These are phyloP conservation scores for Ceratobasidium theobromae DNA, from an alignment of 1,284 basidiomycete genomes.

Conservation along the genomic window DNA sequence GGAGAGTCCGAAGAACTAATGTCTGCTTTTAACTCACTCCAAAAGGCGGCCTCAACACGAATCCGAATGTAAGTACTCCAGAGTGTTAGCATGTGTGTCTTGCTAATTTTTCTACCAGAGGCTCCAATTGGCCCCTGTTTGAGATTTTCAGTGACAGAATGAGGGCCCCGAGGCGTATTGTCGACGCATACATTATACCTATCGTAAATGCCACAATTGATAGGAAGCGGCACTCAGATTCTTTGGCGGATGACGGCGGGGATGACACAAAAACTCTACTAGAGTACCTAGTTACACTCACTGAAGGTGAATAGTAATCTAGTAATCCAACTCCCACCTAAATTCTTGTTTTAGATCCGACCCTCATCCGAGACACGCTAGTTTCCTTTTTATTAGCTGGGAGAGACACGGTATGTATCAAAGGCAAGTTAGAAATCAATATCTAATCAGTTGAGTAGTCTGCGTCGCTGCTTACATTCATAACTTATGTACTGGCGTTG, in stretches of 20 bases:
- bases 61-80: slow-evolving; percentile 33
- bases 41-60: slow-evolving; percentile 24
- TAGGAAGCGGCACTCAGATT: neutral
- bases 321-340: neutral
- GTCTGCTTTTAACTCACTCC: slow-evolving; percentile 31
- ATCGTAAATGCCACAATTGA: slow-evolving; percentile 33
- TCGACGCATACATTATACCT: slow-evolving; percentile 36
- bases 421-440: neutral
- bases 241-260: neutral
- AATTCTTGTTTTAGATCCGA: slow-evolving; percentile 22
- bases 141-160: slow-evolving; percentile 36
- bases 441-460: slow-evolving; percentile 26
- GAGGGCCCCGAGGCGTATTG: slow-evolving; percentile 27
- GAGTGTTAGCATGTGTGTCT: neutral
- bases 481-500: slow-evolving; percentile 35
- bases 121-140: slow-evolving; percentile 38
- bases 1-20: slow-evolving; percentile 17
- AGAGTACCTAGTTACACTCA: slow-evolving; percentile 35
- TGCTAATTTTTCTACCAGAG: slow-evolving; percentile 31
- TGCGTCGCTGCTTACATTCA: slow-evolving; percentile 40
- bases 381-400: slow-evolving; percentile 40
- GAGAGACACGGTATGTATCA: slow-evolving; percentile 35
- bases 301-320: neutral
- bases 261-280: slow-evolving; percentile 32
- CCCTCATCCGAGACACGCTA: slow-evolving; percentile 39